These are phyloP conservation scores for Zasmidium cellare DNA, from an alignment of 2,329 filamentous ascomycete genomes.

Conservation along the genomic window DNA sequence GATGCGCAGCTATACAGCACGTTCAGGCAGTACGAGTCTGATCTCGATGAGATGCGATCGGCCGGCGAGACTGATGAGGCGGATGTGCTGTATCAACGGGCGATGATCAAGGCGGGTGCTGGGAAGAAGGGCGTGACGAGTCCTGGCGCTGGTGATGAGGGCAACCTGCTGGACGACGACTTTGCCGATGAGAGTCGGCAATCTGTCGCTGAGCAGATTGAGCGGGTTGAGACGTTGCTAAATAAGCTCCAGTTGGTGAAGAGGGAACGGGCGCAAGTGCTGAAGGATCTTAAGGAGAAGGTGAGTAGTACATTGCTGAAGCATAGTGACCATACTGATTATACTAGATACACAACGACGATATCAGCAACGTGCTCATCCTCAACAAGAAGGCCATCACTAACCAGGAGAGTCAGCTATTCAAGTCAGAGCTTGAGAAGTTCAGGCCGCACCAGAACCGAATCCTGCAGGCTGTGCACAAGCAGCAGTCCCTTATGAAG, in stretches of 20 bases:
- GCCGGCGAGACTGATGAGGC: conserved; percentile 85
- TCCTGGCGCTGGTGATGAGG: conserved; percentile 57
- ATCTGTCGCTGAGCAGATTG: conserved; percentile 87
- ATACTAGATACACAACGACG: conserved; percentile 82
- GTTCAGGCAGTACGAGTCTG: conserved; percentile 78
- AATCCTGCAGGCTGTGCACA: conserved; percentile 89
- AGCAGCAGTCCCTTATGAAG: conserved; percentile 91
- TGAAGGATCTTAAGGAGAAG: conserved; percentile 98
- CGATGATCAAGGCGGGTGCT: conserved; percentile 74
- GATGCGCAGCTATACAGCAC: conserved; percentile 82
- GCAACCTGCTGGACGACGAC: conserved; percentile 85
- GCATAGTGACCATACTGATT: conserved; percentile 14
- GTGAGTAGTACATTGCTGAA: conserved; percentile 49
- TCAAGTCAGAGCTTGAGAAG: conserved; percentile 96
- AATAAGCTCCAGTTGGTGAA: conserved; percentile 92
- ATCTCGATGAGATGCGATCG: conserved; percentile 93
- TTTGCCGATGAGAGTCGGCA: conserved; percentile 77
- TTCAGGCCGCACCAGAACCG: conserved; percentile 91
- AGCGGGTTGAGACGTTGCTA: conserved; percentile 82
- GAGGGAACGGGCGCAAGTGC: conserved; percentile 82
- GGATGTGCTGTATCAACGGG: conserved; percentile 84
- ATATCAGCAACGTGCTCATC: conserved; percentile 96
- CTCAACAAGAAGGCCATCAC: conserved; percentile 96
- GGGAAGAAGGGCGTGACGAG: conserved; percentile 63
- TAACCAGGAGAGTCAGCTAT: conserved; percentile 87